Evolutionary conservation across 495 filamentous ascomycete genomes (phyloP), one percentile per base, ranked within the genome.

Genomic region (Penicillium steckii): DNA sequence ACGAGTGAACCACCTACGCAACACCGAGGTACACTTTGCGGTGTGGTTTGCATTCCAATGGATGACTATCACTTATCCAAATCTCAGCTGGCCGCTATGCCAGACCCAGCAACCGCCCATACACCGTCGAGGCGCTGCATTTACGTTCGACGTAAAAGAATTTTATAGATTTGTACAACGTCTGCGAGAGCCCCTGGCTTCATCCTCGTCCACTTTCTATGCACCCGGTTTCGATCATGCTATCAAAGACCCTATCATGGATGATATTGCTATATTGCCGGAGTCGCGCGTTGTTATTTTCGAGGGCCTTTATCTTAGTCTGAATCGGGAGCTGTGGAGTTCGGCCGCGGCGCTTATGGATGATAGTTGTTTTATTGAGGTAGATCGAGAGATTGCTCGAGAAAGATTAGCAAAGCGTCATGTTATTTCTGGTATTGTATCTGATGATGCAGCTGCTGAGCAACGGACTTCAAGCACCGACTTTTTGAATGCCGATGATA

Each of bases 21-120:
- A 56, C 24, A 43, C 52, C 18, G 47, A 57, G 18, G 24, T 33
- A 7, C 6, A 45, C 12, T 46, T 53, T 21, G 71, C 76, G 17
- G 61, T 85, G 71, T 75, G 17, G 61, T 85, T 53, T 82, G 85
- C 19, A 69, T 90, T 32, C 83, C 87, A 18, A 89, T 94, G 88
- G 90, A 95, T 66, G 90, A 90, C 45, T 95, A 86, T 72, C 90
- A 94, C 68, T 74, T 89, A 13, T 84, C 88, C 2, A 85, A 88
- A 13, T 80, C 84, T n/a, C 81, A 88, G 50, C 83, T 95, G 7
- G 81, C 79, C 32, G 82, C 85, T 4, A 83, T 94, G 80, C 82
- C 89, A 0, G 81, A 92, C 69, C 85, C 90, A 0, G 67, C 60
- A 0, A 73, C 64, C 0, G 89, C 90, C n/a, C 1, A 86, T 89